phyloP scores from a whole-genome alignment of 768 basidiomycete genomes.

The Holtermannia corniformis region DNA sequence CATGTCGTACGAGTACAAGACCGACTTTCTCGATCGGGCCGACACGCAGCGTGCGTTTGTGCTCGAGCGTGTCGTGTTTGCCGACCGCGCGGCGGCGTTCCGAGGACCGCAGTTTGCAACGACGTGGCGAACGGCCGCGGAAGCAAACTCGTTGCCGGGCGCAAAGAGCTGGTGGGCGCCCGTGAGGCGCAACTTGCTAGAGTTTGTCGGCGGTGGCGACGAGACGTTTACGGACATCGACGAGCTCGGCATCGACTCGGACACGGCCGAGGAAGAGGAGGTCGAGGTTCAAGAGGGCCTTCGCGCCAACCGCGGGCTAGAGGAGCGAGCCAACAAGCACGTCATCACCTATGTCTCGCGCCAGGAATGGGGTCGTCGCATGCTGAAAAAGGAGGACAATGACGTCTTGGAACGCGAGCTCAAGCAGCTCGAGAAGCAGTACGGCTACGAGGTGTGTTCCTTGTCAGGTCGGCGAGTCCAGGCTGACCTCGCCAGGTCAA shows the following conservation, averaged over 20 bases:
- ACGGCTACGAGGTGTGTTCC: slow-evolving; percentile 58
- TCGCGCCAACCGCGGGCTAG: slow-evolving; percentile 29
- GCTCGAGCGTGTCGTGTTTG: slow-evolving; percentile 77
- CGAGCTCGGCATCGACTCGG: slow-evolving; percentile 3
- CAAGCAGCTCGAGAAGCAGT: slow-evolving; percentile 54
- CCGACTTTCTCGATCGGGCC: slow-evolving; percentile 74
- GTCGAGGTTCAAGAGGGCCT: slow-evolving; percentile 9
- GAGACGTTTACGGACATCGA: slow-evolving; percentile 5
- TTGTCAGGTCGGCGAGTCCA: neutral
- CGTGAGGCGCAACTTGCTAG: slow-evolving; percentile 57
- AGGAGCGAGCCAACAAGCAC: slow-evolving; percentile 45
- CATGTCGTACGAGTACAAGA: slow-evolving; percentile 63
- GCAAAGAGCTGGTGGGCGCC: slow-evolving; percentile 78
- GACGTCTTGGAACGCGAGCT: slow-evolving; percentile 67
- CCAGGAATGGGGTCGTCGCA: slow-evolving; percentile 78
- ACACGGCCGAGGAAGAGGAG: slow-evolving; percentile 10
- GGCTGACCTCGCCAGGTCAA: slow-evolving; percentile 48
- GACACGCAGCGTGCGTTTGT: slow-evolving; percentile 61
- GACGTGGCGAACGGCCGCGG: slow-evolving; percentile 67
- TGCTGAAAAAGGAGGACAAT: slow-evolving; percentile 66
- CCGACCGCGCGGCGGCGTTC: slow-evolving; percentile 79
- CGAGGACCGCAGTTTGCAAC: slow-evolving; percentile 55
- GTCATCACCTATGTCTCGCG: slow-evolving; percentile 91
- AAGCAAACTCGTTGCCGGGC: slow-evolving; percentile 64
- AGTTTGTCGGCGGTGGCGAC: slow-evolving; percentile 53